These are phyloP conservation scores for Trichoderma harzianum DNA, from an alignment of 2,329 filamentous ascomycete genomes.

Conservation along the genomic window DNA sequence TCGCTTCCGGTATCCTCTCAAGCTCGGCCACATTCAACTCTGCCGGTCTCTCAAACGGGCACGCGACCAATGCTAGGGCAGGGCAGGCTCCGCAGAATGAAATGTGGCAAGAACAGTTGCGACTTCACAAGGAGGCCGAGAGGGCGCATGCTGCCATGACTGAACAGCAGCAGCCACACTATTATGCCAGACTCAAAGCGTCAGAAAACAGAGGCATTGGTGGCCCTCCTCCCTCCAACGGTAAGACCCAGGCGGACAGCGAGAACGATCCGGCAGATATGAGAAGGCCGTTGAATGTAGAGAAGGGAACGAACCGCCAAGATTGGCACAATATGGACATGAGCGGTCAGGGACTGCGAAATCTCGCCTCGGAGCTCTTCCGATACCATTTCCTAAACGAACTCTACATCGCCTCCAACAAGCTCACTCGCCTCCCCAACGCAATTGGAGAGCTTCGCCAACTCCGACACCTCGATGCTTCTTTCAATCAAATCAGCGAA, in stretches of 20 bases:
- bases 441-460: constrained; percentile 79
- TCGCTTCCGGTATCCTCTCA: constrained; percentile 48
- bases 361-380: constrained; percentile 76
- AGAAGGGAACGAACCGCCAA: constrained; percentile 65
- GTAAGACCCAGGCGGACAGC: constrained; percentile 45
- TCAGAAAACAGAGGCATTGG: constrained; percentile 65
- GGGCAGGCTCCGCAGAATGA: constrained; percentile 55
- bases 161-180: constrained; percentile 61
- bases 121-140: constrained; percentile 73
- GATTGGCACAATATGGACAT: constrained; percentile 94
- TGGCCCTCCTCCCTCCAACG: constrained; percentile 49
- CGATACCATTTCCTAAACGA: constrained; percentile 85
- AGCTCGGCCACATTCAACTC: constrained; percentile 60
- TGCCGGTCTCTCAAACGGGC: constrained; percentile 55
- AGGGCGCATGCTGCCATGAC: constrained; percentile 69
- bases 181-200: constrained; percentile 70
- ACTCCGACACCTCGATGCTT: constrained; percentile 80
- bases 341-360: constrained; percentile 89
- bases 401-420: constrained; percentile 92
- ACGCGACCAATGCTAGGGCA: constrained; percentile 45
- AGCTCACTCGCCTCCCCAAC: constrained; percentile 73
- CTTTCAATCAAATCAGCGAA: constrained; percentile 77
- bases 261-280: constrained; percentile 56
- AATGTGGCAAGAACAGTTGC: constrained; percentile 87
- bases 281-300: constrained; percentile 61